phyloP scores from a whole-genome alignment of 2,329 filamentous ascomycete genomes.

The Verticillium isaacii region DNA sequence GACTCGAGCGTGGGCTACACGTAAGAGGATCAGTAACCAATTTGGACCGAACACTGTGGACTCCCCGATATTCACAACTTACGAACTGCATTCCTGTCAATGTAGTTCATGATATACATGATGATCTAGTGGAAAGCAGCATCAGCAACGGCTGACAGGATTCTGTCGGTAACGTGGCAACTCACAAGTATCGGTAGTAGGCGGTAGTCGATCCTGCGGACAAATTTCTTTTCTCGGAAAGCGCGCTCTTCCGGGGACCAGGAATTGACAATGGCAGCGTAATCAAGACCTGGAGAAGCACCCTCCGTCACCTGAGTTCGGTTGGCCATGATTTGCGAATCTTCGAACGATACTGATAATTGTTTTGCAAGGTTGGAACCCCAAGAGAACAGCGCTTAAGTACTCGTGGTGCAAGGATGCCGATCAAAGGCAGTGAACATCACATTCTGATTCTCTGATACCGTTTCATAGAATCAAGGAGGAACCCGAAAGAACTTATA shows the following conservation, averaged over 20 bases:
- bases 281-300: slow-evolving; percentile 6
- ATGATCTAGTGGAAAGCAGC: slow-evolving; percentile 17
- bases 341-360: too few species aligned
- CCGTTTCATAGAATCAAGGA: too few species aligned
- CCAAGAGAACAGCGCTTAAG: too few species aligned
- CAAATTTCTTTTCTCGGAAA: slow-evolving; percentile 43
- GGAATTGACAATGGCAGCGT: slow-evolving; percentile 13
- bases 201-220: slow-evolving; percentile 53
- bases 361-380: too few species aligned
- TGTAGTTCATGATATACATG: slow-evolving; percentile 60
- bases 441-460: too few species aligned
- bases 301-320: too few species aligned
- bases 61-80: too few species aligned
- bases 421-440: too few species aligned
- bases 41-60: too few species aligned
- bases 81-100: slow-evolving; percentile 30
- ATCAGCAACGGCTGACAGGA: background rate
- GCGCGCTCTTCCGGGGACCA: slow-evolving; percentile 31
- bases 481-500: too few species aligned
- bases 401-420: too few species aligned
- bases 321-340: too few species aligned
- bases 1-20: slow-evolving; percentile 27
- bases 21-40: background rate
- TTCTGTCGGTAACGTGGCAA: background rate
- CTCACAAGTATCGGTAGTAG: slow-evolving; percentile 51